Evolutionary conservation across 2,329 filamentous ascomycete species (phyloP).

Genomic region (Beauveria sp.): DNA sequence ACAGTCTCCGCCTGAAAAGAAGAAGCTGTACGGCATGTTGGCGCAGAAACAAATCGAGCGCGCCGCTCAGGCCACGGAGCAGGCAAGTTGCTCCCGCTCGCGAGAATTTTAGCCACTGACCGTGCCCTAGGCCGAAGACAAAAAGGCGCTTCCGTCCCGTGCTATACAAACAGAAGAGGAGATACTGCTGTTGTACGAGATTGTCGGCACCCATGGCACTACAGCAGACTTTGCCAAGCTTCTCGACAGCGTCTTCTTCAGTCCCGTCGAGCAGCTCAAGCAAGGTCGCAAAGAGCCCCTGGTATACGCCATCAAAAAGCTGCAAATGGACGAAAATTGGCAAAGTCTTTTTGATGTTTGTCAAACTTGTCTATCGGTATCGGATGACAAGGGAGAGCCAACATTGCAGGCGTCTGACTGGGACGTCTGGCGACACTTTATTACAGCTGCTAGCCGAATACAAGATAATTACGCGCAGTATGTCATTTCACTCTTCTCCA

Average conservation of each 20-base stretch:
- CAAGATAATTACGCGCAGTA: slow-evolving; percentile 27
- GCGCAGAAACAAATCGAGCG: slow-evolving; percentile 44
- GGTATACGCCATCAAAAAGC: slow-evolving; percentile 30
- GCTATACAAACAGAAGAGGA: slow-evolving; percentile 41
- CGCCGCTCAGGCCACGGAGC: slow-evolving; percentile 38
- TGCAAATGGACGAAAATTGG: slow-evolving; percentile 35
- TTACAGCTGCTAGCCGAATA: slow-evolving; percentile 29
- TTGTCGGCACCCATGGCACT: slow-evolving; percentile 36
- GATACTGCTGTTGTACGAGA: slow-evolving; percentile 40
- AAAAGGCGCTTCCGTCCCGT: slow-evolving; percentile 19
- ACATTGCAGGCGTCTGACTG: slow-evolving; percentile 40
- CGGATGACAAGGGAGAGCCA: slow-evolving; percentile 28
- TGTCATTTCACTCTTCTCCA: slow-evolving; percentile 1
- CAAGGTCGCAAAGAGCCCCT: slow-evolving; percentile 41
- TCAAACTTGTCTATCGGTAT: slow-evolving; percentile 32
- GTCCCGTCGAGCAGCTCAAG: slow-evolving; percentile 36
- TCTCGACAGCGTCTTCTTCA: slow-evolving; percentile 30
- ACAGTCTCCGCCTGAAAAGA: slow-evolving; percentile 41
- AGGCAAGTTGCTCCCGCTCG: slow-evolving; percentile 23
- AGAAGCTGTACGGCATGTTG: slow-evolving; percentile 43
- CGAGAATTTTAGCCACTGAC: background rate
- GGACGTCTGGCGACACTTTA: slow-evolving; percentile 32
- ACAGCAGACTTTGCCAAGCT: slow-evolving; percentile 34
- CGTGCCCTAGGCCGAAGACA: slow-evolving; percentile 12
- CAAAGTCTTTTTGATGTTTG: slow-evolving; percentile 36